Evolutionary conservation across 176 grass and related monocot genomes (phyloP), one percentile per base, ranked within the genome.

Genomic region (Phragmites australis): DNA sequence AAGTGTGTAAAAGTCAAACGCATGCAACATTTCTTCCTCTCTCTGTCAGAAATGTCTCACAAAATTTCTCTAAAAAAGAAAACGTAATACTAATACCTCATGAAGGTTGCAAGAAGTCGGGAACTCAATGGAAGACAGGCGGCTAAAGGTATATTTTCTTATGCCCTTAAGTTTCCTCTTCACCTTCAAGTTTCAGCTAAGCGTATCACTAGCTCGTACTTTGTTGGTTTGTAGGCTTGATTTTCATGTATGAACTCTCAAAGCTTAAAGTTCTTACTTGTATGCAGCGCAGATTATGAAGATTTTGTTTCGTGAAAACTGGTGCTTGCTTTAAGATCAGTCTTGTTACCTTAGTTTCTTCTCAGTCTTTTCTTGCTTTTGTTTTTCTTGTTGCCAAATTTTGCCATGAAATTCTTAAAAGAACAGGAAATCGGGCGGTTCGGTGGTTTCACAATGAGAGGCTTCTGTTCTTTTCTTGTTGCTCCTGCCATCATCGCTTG

Each of bases 321-420:
- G 31, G 8, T 56, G 22, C 63, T 53, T 54, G 22, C 63, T n/a
- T n/a, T 53, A 46, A 67, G 27, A 16, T 39, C n/a, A 54, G 15
- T 68, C 15, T 29, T 43, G 14, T 80, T 41, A 39, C 62, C 75
- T 65, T 48, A 78, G 17, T 78, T 50, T 50, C n/a, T 31, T n/a
- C 30, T 41, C 11, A 39, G 7, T 54, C 9, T 55, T 29, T 19
- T 21, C 45, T 37, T 50, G 76, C 13, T 31, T 65, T 65, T 65
- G 29, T 34, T 37, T 50, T 65, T n/a, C 19, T 23, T 50, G 45
- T 26, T 40, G 19, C 15, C 17, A 10, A 37, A 12, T 70, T 29
- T 25, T 6, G 1, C 49, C 45, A 41, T 79, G 61, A 54, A 80
- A 65, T 29, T 80, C 63, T 65, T 19, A 78, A 4, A 68, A 41